phyloP scores from a whole-genome alignment of 108 stramenopile genomes.

The Phaeodactylum tricornutum region DNA sequence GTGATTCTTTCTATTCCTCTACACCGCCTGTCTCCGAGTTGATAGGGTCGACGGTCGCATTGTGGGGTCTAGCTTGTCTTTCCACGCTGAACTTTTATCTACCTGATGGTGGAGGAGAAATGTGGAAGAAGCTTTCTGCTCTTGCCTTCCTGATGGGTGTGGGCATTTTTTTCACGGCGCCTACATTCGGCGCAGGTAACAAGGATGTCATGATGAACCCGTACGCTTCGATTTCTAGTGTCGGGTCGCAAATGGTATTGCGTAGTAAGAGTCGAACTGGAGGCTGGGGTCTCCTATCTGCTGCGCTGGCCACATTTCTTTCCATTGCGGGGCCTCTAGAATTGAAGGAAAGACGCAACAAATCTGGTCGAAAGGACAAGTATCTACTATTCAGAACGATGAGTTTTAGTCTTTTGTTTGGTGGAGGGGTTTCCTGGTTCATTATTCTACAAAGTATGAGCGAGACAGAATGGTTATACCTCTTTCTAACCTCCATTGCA shows the following conservation, averaged over 20 bases:
- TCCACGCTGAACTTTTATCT: constrained; percentile 62
- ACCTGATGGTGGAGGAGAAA: constrained; percentile 69
- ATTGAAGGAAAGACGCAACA: constrained; percentile 44
- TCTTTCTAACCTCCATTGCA: constrained; percentile 41
- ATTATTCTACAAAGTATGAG: constrained; percentile 64
- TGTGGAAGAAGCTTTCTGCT: constrained; percentile 52
- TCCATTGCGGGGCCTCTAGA: constrained; percentile 75
- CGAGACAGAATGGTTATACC: constrained; percentile 42
- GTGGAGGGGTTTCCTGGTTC: constrained; percentile 74
- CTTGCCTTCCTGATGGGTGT: constrained; percentile 49
- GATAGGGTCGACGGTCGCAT: constrained; percentile 39
- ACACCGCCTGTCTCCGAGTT: constrained; percentile 52
- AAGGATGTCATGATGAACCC: constrained; percentile 20
- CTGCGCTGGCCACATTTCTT: constrained; percentile 57
- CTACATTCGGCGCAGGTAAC: constrained; percentile 28
- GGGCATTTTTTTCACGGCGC: constrained; percentile 51
- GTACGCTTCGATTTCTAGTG: constrained; percentile 41
- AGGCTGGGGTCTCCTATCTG: constrained; percentile 66
- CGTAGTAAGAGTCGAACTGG: constrained; percentile 35
- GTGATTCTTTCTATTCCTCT: constrained; percentile 31
- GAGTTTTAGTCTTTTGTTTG: constrained; percentile 72
- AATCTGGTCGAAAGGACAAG: constrained; percentile 51
- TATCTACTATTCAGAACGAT: constrained; percentile 56
- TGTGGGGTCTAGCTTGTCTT: constrained; percentile 67
- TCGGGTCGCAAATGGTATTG: constrained; percentile 10